Conservation (phyloP, 176 grass and related monocot genomes). For the Areca catechu region DNA sequence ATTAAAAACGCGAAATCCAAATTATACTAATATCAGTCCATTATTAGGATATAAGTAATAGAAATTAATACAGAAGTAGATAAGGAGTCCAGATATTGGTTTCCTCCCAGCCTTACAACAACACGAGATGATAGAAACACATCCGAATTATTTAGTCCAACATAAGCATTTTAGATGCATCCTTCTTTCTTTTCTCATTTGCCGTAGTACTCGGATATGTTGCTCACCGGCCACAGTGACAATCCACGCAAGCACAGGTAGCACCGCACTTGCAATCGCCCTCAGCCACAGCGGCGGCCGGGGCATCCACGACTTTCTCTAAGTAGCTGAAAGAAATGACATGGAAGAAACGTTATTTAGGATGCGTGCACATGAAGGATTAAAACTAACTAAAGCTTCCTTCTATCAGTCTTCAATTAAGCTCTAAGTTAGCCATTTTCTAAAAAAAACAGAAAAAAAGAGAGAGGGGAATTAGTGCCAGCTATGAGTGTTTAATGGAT, state of each 20-base stretch:
- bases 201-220: neutral
- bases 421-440: too few species aligned
- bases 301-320: neutral
- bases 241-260: conserved; percentile 8
- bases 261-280: conserved; percentile 16
- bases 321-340: neutral
- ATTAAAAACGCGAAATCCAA: too few species aligned
- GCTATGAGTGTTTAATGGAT: too few species aligned
- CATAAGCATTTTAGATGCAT: neutral
- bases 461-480: too few species aligned
- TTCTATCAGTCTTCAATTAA: too few species aligned
- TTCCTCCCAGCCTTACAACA: too few species aligned
- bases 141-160: neutral
- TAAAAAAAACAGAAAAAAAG: too few species aligned
- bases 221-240: conserved; percentile 8
- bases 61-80: too few species aligned
- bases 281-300: neutral
- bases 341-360: neutral
- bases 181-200: neutral
- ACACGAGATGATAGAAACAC: neutral
- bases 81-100: too few species aligned
- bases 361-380: too few species aligned
- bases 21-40: neutral
- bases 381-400: too few species aligned
- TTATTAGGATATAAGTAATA: neutral